Base-by-base conservation (phyloP, 345 rosid genomes). In the Eucalyptus curtisii region DNA sequence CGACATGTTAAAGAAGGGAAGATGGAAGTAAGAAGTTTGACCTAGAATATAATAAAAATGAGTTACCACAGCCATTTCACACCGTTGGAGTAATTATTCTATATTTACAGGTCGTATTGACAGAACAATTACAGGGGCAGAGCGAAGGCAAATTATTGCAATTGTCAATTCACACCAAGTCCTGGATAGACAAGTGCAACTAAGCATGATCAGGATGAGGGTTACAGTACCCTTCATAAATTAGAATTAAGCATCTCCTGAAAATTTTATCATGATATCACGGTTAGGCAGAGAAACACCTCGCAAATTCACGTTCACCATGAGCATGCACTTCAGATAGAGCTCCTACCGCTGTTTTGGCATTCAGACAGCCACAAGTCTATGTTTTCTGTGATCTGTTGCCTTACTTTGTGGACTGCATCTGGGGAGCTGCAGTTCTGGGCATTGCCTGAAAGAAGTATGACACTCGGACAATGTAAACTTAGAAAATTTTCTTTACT, bases 311-410 rank as follows among this genome's bases (percentile, higher is more conserved):
- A 71, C 14, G 82, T 40, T 27, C 64, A 76, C 49, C 37, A 42
- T 30, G 33, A 49, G 9, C 20, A 87, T 61, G 79, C 45, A 53
- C 49, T 49, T 93, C 90, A 93, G 87, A 91, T 89, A 81, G 12
- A 92, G 87, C 93, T 92, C 95, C 93, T 79, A 89, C 91, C 92
- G 9, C 68, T 6, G 25, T 71, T 79, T 27, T 93, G 95, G 91
- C 99, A 97, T 89, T 96, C 89, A 6, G 99, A 97, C 86, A 97
- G 92, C 99, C 99, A 97, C 90, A 96, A 91, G 94, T 96, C 99
- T 2, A 97, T 96, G 89, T 95, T 90, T 91, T 96, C 97, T 86
- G 93, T 59, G n/a, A 97, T 92, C 89, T 92, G 92, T 87, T 97
- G 96, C 94, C 99, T 92, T 64, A 95, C 97, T 93, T 95, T 97